These are phyloP conservation scores for Dentipellis fragilis DNA, from an alignment of 768 basidiomycete genomes.

Conservation along the genomic window DNA sequence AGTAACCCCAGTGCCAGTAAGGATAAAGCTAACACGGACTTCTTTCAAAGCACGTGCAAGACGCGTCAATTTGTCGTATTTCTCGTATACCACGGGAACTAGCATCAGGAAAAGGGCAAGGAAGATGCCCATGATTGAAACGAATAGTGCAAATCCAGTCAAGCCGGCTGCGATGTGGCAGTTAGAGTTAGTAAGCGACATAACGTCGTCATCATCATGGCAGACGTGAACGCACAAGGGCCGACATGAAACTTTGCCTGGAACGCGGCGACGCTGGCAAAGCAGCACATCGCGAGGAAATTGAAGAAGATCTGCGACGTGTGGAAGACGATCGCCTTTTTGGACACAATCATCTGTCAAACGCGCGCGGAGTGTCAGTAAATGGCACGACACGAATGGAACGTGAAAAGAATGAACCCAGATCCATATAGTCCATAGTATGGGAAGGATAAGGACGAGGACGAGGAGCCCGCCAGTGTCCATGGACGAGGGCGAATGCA, in stretches of 20 bases:
- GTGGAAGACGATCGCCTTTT: slow-evolving; percentile 71
- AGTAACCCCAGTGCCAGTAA: slow-evolving; percentile 58
- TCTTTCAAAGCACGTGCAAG: slow-evolving; percentile 77
- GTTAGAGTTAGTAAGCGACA: not conserved
- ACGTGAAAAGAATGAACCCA: slow-evolving; percentile 36
- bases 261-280: slow-evolving; percentile 81
- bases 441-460: slow-evolving; percentile 56
- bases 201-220: not conserved
- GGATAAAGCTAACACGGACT: slow-evolving; percentile 74
- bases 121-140: slow-evolving; percentile 62
- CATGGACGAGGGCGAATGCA: slow-evolving; percentile 6
- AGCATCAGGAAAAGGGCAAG: slow-evolving; percentile 65
- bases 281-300: slow-evolving; percentile 87
- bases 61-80: slow-evolving; percentile 70
- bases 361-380: slow-evolving; percentile 15
- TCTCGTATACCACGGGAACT: slow-evolving; percentile 75
- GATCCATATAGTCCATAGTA: slow-evolving; percentile 57
- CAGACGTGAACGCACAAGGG: slow-evolving; percentile 55
- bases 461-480: slow-evolving; percentile 38
- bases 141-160: slow-evolving; percentile 76
- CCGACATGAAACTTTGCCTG: slow-evolving; percentile 79
- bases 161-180: slow-evolving; percentile 58
- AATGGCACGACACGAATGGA: slow-evolving; percentile 3
- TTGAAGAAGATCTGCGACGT: slow-evolving; percentile 82
- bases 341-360: slow-evolving; percentile 76